Base-by-base conservation (phyloP, 2,329 filamentous ascomycete species). In the Phialocephala sp. region DNA sequence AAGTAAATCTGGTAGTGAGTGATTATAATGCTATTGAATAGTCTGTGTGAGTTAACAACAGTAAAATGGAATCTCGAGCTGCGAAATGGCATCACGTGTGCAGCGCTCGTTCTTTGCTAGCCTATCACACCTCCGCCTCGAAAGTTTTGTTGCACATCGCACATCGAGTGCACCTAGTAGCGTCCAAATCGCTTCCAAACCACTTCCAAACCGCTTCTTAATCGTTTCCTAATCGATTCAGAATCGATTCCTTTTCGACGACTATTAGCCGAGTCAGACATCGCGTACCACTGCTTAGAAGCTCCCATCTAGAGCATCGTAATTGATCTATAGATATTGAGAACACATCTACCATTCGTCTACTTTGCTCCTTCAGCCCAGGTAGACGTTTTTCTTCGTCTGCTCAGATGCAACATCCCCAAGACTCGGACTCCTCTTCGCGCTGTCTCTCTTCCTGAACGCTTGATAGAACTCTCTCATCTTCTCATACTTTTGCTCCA, bases 71-170 rank as follows among this genome's bases (percentile, higher is more conserved):
- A 32, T 6, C 27, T 32, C 27, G 6, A 6, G 27, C 27, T 32
- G 27, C 3, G 27, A 32, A 32, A 32, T 32, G 27, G 27, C 27
- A n/a, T 20, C 43, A 22, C 43, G n/a, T 47, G 43, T 4, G 3
- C n/a, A n/a, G 43, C 18, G n/a, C 43, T n/a, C 15, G n/a, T 8
- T 15, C 4, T 12, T 15, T 8, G 3, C 12, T 9, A 47, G 43
- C n/a, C 43, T 3, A 32, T 32, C 27, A 32, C 27, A 32, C 27
- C 27, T 32, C 27, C 27, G 27, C 27, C 27, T n/a, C 43, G 11
- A 24, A 24, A 50, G 45, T 50, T 50, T 50, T 24, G 45, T 50
- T 50, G 45, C 45, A 24, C 20, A 24, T 50, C 45, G 45, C 45
- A 50, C 2, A 22, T 24, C 4, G 22, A 24, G 8, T 14, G 8